A percentile compares a stretch with the other conserved stretches of the same genome.
Evolutionary conservation across 352 stramenopile genomes (phyloP).

Genomic region (Pythium plurisporium): DNA sequence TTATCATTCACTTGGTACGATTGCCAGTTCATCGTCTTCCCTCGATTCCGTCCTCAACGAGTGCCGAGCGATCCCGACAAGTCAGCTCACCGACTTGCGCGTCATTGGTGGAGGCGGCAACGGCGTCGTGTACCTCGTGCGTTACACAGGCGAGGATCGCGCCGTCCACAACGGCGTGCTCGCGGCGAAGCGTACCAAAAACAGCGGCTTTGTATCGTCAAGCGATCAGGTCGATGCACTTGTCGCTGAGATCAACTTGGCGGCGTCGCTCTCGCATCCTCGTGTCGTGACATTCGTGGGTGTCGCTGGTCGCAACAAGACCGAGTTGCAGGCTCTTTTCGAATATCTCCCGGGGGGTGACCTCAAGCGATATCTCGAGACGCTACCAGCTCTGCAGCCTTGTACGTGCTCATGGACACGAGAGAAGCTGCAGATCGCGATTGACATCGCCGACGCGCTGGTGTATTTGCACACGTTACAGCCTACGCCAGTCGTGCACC

Average conservation of each 20-base stretch:
- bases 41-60: background rate
- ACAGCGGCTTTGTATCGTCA: background rate
- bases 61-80: background rate
- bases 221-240: background rate
- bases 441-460: slow-evolving; percentile 4
- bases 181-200: background rate
- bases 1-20: background rate
- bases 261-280: background rate
- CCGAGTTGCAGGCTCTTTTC: slow-evolving; percentile 1
- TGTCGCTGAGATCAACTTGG: background rate
- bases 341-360: slow-evolving; percentile 1
- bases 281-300: slow-evolving; percentile 3
- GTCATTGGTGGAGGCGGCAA: slow-evolving; percentile 1
- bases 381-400: no score
- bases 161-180: no score
- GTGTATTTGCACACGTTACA: background rate
- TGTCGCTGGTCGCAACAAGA: background rate
- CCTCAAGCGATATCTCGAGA: background rate
- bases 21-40: background rate
- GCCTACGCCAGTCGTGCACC: slow-evolving; percentile 4
- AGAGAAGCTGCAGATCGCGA: slow-evolving; percentile 5
- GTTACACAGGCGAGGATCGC: background rate
- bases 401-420: background rate
- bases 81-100: background rate
- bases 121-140: slow-evolving; percentile 1